phyloP scores from a whole-genome alignment of 2,329 filamentous ascomycete genomes.

The Penicillium digitatum region DNA sequence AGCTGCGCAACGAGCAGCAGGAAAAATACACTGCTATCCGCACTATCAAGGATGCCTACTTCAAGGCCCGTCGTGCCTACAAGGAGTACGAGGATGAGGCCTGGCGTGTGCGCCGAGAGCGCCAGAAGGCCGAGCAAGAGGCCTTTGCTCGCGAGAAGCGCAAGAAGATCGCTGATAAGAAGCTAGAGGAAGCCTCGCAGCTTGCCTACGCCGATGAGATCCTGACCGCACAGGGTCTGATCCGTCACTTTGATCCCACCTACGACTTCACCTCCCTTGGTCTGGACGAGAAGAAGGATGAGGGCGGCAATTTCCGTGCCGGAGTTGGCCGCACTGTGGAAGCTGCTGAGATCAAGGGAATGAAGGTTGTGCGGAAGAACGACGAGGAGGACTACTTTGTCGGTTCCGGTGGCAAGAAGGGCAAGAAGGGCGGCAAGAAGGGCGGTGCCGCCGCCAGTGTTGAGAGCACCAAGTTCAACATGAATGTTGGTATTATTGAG shows the following conservation, averaged over 20 bases:
- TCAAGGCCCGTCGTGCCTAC: slow-evolving; percentile 74
- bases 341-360: slow-evolving; percentile 78
- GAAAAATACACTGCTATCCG: slow-evolving; percentile 78
- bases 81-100: slow-evolving; percentile 79
- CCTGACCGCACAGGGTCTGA: slow-evolving; percentile 76
- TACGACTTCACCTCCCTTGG: slow-evolving; percentile 64
- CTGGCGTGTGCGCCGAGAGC: slow-evolving; percentile 70
- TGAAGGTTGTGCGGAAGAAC: slow-evolving; percentile 77
- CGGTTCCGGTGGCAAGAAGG: slow-evolving; percentile 71
- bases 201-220: slow-evolving; percentile 93
- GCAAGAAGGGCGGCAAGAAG: slow-evolving; percentile 77
- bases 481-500: slow-evolving; percentile 87
- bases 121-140: slow-evolving; percentile 72
- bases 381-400: slow-evolving; percentile 82
- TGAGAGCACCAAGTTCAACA: slow-evolving; percentile 65
- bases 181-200: slow-evolving; percentile 54
- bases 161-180: slow-evolving; percentile 53
- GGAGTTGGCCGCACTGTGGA: slow-evolving; percentile 79
- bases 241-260: slow-evolving; percentile 85
- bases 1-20: slow-evolving; percentile 79
- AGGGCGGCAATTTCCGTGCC: slow-evolving; percentile 69
- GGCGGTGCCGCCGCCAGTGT: slow-evolving; percentile 48
- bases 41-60: slow-evolving; percentile 87
- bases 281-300: slow-evolving; percentile 43
- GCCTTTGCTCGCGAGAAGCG: slow-evolving; percentile 48